Evolutionary conservation across 441 rosid genomes (phyloP).

Genomic region (Eruca vesicaria): DNA sequence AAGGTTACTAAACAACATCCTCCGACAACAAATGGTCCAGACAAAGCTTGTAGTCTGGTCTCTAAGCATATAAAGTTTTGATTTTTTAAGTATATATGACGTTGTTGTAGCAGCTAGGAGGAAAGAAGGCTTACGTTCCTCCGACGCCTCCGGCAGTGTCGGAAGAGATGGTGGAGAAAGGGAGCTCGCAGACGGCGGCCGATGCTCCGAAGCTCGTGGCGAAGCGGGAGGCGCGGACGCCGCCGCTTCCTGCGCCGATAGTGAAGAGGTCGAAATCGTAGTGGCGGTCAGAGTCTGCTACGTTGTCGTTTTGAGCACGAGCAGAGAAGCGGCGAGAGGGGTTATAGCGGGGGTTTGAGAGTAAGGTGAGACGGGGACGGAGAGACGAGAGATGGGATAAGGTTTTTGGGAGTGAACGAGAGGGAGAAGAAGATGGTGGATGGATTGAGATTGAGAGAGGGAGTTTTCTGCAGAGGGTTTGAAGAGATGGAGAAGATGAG

Average conservation of each 20-base stretch:
- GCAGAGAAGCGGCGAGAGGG: conserved; percentile 39
- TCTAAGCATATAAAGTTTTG: not conserved
- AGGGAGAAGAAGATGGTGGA: conserved; percentile 24
- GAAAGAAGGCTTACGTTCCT: conserved; percentile 98
- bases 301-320: conserved; percentile 59
- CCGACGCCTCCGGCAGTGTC: conserved; percentile 91
- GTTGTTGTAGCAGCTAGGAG: too few relatives aligned
- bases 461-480: not conserved
- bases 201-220: conserved; percentile 80
- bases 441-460: not conserved
- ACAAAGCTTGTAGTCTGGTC: too few relatives aligned
- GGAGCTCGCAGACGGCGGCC: conserved; percentile 94
- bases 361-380: conserved; percentile 26
- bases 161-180: conserved; percentile 82
- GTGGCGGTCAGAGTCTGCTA: conserved; percentile 51
- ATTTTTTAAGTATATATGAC: not conserved
- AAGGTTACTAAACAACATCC: too few relatives aligned
- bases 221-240: conserved; percentile 92
- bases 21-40: too few relatives aligned
- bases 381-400: conserved; percentile 26
- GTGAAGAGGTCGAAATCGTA: conserved; percentile 95
- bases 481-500: not conserved
- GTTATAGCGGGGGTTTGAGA: conserved; percentile 23
- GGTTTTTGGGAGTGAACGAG: conserved; percentile 40
- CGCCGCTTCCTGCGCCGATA: conserved; percentile 93